Evolutionary conservation across 2,329 filamentous ascomycete species (phyloP).

Genomic region (Periconia macrospinosa): DNA sequence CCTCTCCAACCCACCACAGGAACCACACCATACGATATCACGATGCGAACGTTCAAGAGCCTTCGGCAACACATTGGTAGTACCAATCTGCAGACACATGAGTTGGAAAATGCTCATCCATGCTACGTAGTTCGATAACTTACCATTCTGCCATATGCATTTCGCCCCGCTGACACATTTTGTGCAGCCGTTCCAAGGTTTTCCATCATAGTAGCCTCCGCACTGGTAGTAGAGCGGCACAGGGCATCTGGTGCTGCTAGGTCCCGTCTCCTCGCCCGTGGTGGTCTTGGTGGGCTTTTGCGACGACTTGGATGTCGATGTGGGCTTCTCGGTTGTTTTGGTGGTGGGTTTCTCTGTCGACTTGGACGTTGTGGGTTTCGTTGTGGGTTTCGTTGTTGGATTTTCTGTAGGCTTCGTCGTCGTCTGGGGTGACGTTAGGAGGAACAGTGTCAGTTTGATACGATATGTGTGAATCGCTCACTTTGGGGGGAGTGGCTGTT

Average conservation of each 20-base stretch:
- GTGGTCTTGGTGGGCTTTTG: constrained; percentile 12
- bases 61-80: constrained; percentile 29
- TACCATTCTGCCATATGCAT: constrained; percentile 33
- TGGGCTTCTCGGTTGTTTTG: constrained; percentile 12
- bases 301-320: constrained; percentile 12
- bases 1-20: neutral
- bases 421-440: neutral
- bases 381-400: constrained; percentile 6
- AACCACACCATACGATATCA: neutral
- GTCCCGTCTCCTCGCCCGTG: constrained; percentile 20
- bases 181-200: constrained; percentile 31
- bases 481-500: neutral
- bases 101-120: neutral
- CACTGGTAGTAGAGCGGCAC: constrained; percentile 36
- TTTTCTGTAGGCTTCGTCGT: constrained; percentile 5
- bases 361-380: constrained; percentile 9
- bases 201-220: constrained; percentile 26
- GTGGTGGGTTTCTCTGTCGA: constrained; percentile 3
- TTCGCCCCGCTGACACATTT: constrained; percentile 27
- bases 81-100: constrained; percentile 23
- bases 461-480: constrained; percentile 5
- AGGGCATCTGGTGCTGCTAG: constrained; percentile 33
- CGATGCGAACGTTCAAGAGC: neutral
- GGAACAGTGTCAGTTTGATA: neutral
- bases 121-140: constrained; percentile 1